These are phyloP conservation scores for Bacterosira constricta DNA, from an alignment of 108 stramenopile genomes.

Conservation along the genomic window DNA sequence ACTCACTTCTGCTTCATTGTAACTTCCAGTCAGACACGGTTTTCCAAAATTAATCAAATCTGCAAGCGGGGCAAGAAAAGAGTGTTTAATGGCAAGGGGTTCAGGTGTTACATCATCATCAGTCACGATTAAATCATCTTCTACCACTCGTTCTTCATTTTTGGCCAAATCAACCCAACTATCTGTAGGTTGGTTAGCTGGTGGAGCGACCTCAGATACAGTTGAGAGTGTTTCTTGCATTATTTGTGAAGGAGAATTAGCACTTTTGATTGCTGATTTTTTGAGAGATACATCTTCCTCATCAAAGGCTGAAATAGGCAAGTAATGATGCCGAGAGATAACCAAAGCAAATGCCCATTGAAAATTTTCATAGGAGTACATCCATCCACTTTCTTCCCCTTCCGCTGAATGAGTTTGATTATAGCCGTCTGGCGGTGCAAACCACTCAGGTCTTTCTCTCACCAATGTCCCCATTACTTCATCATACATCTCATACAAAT, in stretches of 20 bases:
- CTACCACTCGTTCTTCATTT: constrained; percentile 59
- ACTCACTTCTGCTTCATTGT: constrained; percentile 57
- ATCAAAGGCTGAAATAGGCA: constrained; percentile 67
- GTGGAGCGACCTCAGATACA: constrained; percentile 40
- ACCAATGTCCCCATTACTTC: constrained; percentile 55
- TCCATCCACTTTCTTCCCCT: constrained; percentile 56
- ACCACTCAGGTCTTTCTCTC: constrained; percentile 56
- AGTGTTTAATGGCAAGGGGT: constrained; percentile 40
- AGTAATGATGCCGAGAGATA: constrained; percentile 84
- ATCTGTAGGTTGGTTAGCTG: constrained; percentile 56
- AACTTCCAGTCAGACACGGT: constrained; percentile 78
- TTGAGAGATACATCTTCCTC: neutral
- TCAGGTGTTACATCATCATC: constrained; percentile 29
- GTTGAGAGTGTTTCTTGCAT: constrained; percentile 31
- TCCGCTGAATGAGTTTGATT: neutral
- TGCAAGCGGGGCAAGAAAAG: constrained; percentile 85
- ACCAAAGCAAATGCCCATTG: constrained; percentile 89
- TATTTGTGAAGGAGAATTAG: constrained; percentile 17
- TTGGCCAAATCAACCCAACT: constrained; percentile 51
- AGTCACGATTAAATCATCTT: constrained; percentile 17
- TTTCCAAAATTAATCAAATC: constrained; percentile 88
- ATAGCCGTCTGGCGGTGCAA: constrained; percentile 49
- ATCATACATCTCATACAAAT: constrained; percentile 75
- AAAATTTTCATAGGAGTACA: constrained; percentile 73
- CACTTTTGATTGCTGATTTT: neutral